Evolutionary conservation across 1,284 basidiomycete species (phyloP), one percentile per base, ranked within the genome.

Genomic region (Cystobasidium sp.): DNA sequence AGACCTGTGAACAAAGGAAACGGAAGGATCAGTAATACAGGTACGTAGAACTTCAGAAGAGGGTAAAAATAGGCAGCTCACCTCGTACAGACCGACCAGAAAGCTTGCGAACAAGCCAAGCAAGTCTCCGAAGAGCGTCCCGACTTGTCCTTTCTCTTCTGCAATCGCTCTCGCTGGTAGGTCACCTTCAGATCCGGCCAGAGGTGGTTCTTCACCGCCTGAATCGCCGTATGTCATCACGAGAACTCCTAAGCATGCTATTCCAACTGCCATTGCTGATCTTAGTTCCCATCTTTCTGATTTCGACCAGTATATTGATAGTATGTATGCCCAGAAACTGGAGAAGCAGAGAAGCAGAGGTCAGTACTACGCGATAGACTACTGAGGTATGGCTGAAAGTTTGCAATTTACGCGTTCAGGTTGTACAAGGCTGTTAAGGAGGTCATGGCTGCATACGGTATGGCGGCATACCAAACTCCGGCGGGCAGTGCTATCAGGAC

Each of bases 151-250:
- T 74, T 43, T 41, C 24, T 61, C 64, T 16, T 31, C 56, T 20
- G 77, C 75, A 37, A 78, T 56, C n/a, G 49, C 75, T 53, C 76
- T 65, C 56, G 80, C 78, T 4, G 79, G 70, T 0, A 44, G 75
- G 22, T 46, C 76, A 62, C 63, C 74, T 4, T 61, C 52, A 41
- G 77, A 75, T 44, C 81, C 75, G 10, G 83, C 83, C 46, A 41
- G 39, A 37, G 37, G 55, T 20, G 67, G 58, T 16, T 62, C 51
- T 41, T 53, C 51, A 9, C 52, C 55, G 41, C n/a, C 64, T 24
- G 84, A 86, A 24, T 90, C 89, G 9, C 91, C 91, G 76, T 93
- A 94, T 6, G 92, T 88, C 64, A 93, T 90, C 12, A 85, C 85
- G 56, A 89, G 80, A 4, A 90, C 90, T 8, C 92, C 92, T 0